Base-by-base conservation (phyloP, 768 basidiomycete species). In the Amanita subjunquillea region DNA sequence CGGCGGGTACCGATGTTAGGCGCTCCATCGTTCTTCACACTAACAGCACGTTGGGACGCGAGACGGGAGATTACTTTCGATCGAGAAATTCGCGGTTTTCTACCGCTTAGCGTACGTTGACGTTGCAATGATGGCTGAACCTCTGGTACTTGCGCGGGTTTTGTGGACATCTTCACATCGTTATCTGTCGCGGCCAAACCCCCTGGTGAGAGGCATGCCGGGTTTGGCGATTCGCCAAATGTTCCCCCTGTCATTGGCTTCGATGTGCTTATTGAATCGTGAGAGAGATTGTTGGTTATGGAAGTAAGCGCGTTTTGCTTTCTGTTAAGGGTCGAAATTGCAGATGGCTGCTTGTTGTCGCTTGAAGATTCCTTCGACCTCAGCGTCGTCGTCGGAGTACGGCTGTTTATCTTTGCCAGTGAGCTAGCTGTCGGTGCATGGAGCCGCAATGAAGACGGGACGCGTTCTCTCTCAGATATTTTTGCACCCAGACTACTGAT, bases 351-450 rank as follows among this genome's bases (percentile, higher is more conserved):
- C 23, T 53, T 53, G 37, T 48, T 20, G 27, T 55, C 45, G 48
- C 63, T 59, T 13, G 38, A 22, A 34, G 49, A 57, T 20, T 54
- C 20, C 46, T 54, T 57, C 25, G 56, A 30, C 12, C 34, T 39
- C 8, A 48, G 34, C 43, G 50, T 47, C 40, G 48, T 9, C 15
- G 47, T 42, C 17, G 48, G 50, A 6, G 62, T 53, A 17, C 54
- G 51, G 12, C 63, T 58, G 48, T 59, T 68, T 22, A 62, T 70
- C 69, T 81, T 86, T 2, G 87, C 87, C 22, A 88, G 67, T 1
- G 87, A 89, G 58, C 85, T 87, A 1, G 83, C 86, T 0, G 87
- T 89, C 0, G 87, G 87, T 0, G 86, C 85, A 48, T 85, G 67
- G 10, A 89, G 69, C 36, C 82, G 75, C 2, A 73, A 75, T 2